Conservation (phyloP, 164 flowering plant genomes). For the Umbilicus rupestris region DNA sequence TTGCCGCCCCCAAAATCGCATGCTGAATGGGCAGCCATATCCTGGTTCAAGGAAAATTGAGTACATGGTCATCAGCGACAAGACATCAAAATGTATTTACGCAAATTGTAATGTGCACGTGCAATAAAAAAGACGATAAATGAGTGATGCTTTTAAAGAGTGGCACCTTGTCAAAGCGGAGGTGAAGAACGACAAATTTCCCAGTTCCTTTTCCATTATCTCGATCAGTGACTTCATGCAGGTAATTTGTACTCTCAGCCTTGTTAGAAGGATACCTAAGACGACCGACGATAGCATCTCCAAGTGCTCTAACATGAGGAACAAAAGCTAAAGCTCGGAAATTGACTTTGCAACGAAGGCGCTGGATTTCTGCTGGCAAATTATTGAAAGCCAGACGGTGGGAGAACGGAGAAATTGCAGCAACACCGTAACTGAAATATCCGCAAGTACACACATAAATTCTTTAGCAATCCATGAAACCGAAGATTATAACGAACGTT, state of each 20-base stretch:
- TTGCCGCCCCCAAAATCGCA: slow-evolving; percentile 99
- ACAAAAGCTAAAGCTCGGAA: slow-evolving; percentile 80
- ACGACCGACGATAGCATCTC: slow-evolving; percentile 74
- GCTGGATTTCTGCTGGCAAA: slow-evolving; percentile 75
- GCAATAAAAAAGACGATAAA: background rate
- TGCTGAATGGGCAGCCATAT: slow-evolving; percentile 99
- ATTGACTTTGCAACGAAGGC: slow-evolving; percentile 88
- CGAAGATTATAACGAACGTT: background rate
- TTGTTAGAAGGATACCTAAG: slow-evolving; percentile 38
- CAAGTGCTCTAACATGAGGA: slow-evolving; percentile 72
- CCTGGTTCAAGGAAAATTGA: slow-evolving; percentile 29
- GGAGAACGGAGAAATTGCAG: slow-evolving; percentile 95
- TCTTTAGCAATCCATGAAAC: background rate
- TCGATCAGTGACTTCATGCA: slow-evolving; percentile 29
- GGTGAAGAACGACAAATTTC: slow-evolving; percentile 87
- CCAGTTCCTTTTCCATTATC: slow-evolving; percentile 21
- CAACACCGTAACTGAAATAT: slow-evolving; percentile 72
- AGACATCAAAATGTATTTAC: background rate
- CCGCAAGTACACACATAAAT: background rate
- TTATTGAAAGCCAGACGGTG: slow-evolving; percentile 91
- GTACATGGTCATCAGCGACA: background rate
- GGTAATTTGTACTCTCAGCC: slow-evolving; percentile 18
- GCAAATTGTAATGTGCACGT: background rate
- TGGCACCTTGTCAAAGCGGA: slow-evolving; percentile 92
- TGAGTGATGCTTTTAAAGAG: background rate